phyloP scores from a whole-genome alignment of 2,329 filamentous ascomycete genomes.

The Leptodontidium sp. region DNA sequence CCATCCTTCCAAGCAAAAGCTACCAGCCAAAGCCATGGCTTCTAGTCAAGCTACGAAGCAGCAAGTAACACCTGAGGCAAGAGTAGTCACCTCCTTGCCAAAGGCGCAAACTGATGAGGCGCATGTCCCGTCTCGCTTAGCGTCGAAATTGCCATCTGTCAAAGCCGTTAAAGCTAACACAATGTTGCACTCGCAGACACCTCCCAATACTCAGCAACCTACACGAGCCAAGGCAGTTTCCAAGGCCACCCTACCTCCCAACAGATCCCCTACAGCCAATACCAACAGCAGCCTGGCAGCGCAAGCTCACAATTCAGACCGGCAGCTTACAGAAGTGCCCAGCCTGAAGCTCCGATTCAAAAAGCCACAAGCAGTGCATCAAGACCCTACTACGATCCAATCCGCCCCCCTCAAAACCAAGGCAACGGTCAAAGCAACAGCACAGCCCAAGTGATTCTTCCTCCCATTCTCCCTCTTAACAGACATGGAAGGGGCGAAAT shows the following conservation, averaged over 20 bases:
- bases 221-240: neutral
- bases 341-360: constrained; percentile 6
- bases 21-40: constrained; percentile 2
- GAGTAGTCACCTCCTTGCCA: neutral
- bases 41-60: constrained; percentile 7
- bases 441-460: neutral
- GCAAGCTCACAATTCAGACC: constrained; percentile 8
- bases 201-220: neutral
- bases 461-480: neutral
- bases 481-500: constrained; percentile 6
- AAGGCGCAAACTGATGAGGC: neutral
- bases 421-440: neutral
- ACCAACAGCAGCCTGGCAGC: neutral
- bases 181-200: neutral
- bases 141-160: neutral
- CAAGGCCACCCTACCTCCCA: neutral
- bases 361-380: constrained; percentile 2
- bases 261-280: constrained; percentile 4
- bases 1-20: neutral
- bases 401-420: constrained; percentile 2
- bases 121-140: neutral
- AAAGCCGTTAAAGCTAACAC: constrained; percentile 1
- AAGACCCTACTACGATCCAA: neutral
- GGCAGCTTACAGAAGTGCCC: neutral
- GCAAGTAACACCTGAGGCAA: neutral